phyloP scores from a whole-genome alignment of 371 early-diverging fungal genomes.

The Dinochytrium kinnereticum region DNA sequence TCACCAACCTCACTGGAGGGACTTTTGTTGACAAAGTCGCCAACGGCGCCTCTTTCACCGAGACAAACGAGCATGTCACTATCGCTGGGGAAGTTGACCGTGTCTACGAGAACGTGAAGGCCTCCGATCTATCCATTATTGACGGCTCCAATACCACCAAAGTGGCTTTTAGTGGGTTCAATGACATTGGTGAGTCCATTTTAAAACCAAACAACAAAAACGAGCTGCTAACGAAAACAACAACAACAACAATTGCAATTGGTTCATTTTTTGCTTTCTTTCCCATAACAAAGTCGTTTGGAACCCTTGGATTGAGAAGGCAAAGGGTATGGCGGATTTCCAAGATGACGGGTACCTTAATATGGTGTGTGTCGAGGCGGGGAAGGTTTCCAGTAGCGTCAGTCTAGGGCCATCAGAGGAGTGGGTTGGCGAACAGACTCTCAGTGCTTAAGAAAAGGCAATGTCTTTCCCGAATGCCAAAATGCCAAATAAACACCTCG shows the following conservation, averaged over 20 bases:
- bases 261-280: conserved; percentile 3
- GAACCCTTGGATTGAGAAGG: conserved; percentile 95
- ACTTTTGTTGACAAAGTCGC: conserved; percentile 79
- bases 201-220: neutral
- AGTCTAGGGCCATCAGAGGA: conserved; percentile 64
- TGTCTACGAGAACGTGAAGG: conserved; percentile 68
- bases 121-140: conserved; percentile 59
- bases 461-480: too few relatives aligned
- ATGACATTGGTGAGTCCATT: conserved; percentile 56
- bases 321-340: conserved; percentile 88
- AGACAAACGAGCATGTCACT: conserved; percentile 55
- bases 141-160: conserved; percentile 55
- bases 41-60: conserved; percentile 47
- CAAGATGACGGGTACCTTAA: conserved; percentile 73
- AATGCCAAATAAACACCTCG: too few relatives aligned
- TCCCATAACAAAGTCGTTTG: conserved; percentile 74
- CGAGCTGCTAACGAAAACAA: conserved; percentile 6
- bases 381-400: conserved; percentile 78
- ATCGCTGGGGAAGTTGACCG: conserved; percentile 77
- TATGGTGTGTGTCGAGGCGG: conserved; percentile 91
- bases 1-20: conserved; percentile 65
- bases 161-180: conserved; percentile 55
- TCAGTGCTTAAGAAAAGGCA: conserved; percentile 7
- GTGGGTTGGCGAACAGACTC: conserved; percentile 77
- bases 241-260: conserved; percentile 5